Conservation (phyloP, 202 grass and related monocot species). For the Setaria italica region DNA sequence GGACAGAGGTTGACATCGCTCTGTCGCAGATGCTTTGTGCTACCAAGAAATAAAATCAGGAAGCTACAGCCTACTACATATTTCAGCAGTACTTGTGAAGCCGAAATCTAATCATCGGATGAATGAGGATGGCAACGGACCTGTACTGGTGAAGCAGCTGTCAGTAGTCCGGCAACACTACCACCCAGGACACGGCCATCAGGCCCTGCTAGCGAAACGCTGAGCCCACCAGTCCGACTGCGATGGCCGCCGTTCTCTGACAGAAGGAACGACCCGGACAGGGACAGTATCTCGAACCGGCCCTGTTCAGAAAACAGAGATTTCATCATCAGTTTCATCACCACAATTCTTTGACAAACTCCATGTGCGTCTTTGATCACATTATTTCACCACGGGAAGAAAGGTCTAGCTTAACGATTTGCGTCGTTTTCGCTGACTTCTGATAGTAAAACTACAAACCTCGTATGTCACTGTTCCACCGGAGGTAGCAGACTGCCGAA, state of each 20-base stretch:
- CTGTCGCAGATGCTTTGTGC: background rate
- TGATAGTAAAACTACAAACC: conserved; percentile 51
- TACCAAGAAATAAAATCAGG: background rate
- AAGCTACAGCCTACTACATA: background rate
- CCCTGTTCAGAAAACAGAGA: conserved; percentile 60
- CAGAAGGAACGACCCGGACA: conserved; percentile 85
- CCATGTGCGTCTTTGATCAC: background rate
- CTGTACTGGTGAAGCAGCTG: conserved; percentile 92
- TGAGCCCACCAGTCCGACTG: conserved; percentile 88
- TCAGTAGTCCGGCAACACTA: conserved; percentile 86
- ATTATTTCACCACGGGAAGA: background rate
- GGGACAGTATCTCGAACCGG: conserved; percentile 95
- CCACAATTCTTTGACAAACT: conserved; percentile 22
- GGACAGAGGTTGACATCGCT: background rate
- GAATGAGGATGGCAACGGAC: conserved; percentile 45
- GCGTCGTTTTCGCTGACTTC: background rate
- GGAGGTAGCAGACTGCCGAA: conserved; percentile 86
- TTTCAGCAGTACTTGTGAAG: background rate
- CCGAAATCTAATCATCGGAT: background rate
- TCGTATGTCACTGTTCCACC: conserved; percentile 99
- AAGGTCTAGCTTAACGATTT: background rate
- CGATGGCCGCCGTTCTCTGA: conserved; percentile 78
- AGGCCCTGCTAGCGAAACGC: conserved; percentile 88
- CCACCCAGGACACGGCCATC: conserved; percentile 94
- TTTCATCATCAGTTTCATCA: background rate